Base-by-base conservation (phyloP, 2,329 filamentous ascomycete species). In the Cladosporium sp. region DNA sequence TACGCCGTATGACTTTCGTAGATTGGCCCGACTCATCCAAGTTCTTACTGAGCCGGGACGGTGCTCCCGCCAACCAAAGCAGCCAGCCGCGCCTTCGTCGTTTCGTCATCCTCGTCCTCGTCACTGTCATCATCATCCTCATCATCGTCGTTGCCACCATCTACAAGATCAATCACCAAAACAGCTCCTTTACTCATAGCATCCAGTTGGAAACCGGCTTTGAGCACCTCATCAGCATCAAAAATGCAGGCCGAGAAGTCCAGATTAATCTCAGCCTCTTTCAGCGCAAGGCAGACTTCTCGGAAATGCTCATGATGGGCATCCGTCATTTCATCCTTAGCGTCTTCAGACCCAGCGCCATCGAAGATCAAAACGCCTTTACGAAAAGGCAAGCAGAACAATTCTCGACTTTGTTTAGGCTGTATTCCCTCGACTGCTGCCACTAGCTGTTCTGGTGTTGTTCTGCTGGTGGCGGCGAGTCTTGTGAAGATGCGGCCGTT, bases 211-310 rank as follows among this genome's bases (percentile, higher is more conserved):
- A 48, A 48, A 4, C 45, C 45, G 8, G 45, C 45, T 18, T 48
- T 48, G 27, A 48, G 5, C 7, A 34, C 18, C 17, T 20, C 18
- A 7, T 40, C 45, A 12, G 45, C 45, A 34, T 48, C 45, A 19
- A 48, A 48, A 8, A 48, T 48, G 20, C 45, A 48, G 9, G 45
- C 45, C 3, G 45, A 48, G n/a, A 48, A 48, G n/a, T 48, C 45
- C 7, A 48, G 37, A 7, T 48, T 48, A 37, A 48, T 48, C 3
- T 48, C 45, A 2, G 37, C 37, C 12, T 48, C 37, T 24, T 48
- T 48, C 12, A 48, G 37, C 3, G 45, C 45, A 4, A 48, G 45
- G 27, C 45, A 48, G 18, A 48, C 45, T 34, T 48, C 17, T 2
- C 45, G 45, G 17, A 48, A 48, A 9, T 48, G 45, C 18, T 48